Base-by-base conservation (phyloP, 805 yeast genomes). In the Blastobotrys americana region DNA sequence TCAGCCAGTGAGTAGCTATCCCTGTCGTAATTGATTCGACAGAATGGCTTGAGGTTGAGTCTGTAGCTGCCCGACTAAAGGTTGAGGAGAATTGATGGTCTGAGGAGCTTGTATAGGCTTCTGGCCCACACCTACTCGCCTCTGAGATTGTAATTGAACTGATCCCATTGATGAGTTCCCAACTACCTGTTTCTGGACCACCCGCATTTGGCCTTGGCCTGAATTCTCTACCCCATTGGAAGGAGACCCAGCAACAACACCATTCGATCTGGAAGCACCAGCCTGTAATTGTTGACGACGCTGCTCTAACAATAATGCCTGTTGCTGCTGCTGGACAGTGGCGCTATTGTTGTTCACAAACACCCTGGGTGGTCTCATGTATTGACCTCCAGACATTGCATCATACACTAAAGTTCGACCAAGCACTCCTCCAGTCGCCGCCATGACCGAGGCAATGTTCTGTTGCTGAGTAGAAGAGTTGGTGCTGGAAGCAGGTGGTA, bases 401-500 rank as follows among this genome's bases (percentile, higher is more conserved):
- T 61, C 62, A 45, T 51, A 60, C 15, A 64, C 58, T 8, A 63
- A 50, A 8, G 66, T 54, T 6, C 67, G 52, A 6, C 68, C 67
- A 21, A 60, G 44, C 9, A 63, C 49, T 2, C 61, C 55, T 4
- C 65, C 64, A 1, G 67, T 59, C 2, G 61, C 49, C 5, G 61
- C 51, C 60, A 61, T 57, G 17, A 60, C 58, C 20, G 45, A 36
- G 21, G 22, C 27, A 34, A 34, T 19, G 18, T 34, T 34, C 37
- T 25, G 37, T 16, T 34, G 19, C 38, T 17, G 22, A 34, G 49
- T 21, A 44, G 37, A 27, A 1, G 47, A 40, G 6, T 48, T 31
- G 27, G 35, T 43, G 27, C 34, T 34, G 34, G 90, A 28, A 80
- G 77, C 4, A 78, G 75, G 42, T 74, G 77, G 49, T 69, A 71